These are phyloP conservation scores for Verticillium klebahnii DNA, from an alignment of 2,329 filamentous ascomycete genomes.

Conservation along the genomic window DNA sequence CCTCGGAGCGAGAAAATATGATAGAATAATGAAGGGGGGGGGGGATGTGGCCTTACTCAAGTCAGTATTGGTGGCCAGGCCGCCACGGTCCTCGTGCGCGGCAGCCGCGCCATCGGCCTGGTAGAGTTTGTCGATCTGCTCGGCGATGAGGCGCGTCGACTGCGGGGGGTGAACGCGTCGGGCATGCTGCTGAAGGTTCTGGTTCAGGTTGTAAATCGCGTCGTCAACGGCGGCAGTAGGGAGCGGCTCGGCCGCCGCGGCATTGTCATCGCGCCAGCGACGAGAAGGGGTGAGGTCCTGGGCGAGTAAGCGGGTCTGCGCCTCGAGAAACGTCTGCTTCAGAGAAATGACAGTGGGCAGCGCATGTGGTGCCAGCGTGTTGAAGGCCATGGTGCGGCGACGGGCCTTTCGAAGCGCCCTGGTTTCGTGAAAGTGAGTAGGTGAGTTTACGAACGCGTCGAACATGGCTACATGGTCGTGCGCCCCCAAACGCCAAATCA, in stretches of 20 bases:
- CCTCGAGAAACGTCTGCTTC: conserved; percentile 60
- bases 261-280: conserved; percentile 45
- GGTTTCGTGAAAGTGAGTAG: too few species aligned
- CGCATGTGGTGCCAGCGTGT: conserved; percentile 7
- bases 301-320: conserved; percentile 59
- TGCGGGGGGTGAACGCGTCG: conserved; percentile 63
- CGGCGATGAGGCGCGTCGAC: conserved; percentile 65
- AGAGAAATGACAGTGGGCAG: conserved; percentile 55
- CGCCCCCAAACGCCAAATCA: too few species aligned
- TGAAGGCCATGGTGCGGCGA: conserved; percentile 18
- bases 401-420: neutral
- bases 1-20: neutral
- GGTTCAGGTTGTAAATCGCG: conserved; percentile 54
- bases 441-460: too few species aligned
- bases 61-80: conserved; percentile 36
- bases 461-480: too few species aligned
- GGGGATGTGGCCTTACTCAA: conserved; percentile 29
- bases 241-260: conserved; percentile 33
- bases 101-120: conserved; percentile 30
- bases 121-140: conserved; percentile 67
- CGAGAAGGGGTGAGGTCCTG: conserved; percentile 53
- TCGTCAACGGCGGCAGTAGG: conserved; percentile 50
- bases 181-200: conserved; percentile 58
- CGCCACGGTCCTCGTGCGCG: conserved; percentile 16
- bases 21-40: neutral